phyloP scores from a whole-genome alignment of 345 rosid species.

The Eucalyptus brandiana region DNA sequence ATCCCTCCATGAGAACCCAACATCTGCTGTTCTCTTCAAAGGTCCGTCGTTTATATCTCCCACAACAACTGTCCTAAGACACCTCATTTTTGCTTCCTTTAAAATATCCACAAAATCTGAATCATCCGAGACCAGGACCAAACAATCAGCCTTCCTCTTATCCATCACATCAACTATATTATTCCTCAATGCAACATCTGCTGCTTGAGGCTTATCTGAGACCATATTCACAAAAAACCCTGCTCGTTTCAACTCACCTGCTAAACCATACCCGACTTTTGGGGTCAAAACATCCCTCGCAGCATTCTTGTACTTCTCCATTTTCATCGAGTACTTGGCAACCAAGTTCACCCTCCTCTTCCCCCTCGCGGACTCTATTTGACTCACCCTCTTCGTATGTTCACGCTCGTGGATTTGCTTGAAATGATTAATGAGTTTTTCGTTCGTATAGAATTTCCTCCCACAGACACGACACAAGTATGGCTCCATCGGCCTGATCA shows the following conservation, averaged over 20 bases:
- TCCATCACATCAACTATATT: conserved; percentile 75
- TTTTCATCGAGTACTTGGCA: conserved; percentile 64
- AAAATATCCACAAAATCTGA: conserved; percentile 54
- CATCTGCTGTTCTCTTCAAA: conserved; percentile 70
- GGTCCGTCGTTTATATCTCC: conserved; percentile 61
- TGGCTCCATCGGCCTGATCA: conserved; percentile 40
- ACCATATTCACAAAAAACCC: conserved; percentile 65
- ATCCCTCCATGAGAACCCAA: conserved; percentile 73
- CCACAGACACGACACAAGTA: conserved; percentile 71
- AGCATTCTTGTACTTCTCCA: conserved; percentile 62
- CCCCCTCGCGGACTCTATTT: conserved; percentile 75
- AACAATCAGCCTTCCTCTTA: conserved; percentile 55
- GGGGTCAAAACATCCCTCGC: conserved; percentile 51
- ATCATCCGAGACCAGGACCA: conserved; percentile 83
- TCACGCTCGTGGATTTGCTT: conserved; percentile 78
- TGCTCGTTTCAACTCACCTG: conserved; percentile 63
- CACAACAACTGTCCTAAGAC: conserved; percentile 70
- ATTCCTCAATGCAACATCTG: conserved; percentile 54
- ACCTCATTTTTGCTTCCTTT: conserved; percentile 64
- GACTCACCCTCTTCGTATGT: conserved; percentile 66
- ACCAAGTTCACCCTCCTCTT: conserved; percentile 63
- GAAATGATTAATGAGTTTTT: conserved; percentile 64
- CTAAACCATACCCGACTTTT: conserved; percentile 56
- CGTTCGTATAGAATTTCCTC: conserved; percentile 57
- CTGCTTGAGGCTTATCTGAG: conserved; percentile 65